Conservation (phyloP, 2,329 filamentous ascomycete species). For the Talaromyces piceae region DNA sequence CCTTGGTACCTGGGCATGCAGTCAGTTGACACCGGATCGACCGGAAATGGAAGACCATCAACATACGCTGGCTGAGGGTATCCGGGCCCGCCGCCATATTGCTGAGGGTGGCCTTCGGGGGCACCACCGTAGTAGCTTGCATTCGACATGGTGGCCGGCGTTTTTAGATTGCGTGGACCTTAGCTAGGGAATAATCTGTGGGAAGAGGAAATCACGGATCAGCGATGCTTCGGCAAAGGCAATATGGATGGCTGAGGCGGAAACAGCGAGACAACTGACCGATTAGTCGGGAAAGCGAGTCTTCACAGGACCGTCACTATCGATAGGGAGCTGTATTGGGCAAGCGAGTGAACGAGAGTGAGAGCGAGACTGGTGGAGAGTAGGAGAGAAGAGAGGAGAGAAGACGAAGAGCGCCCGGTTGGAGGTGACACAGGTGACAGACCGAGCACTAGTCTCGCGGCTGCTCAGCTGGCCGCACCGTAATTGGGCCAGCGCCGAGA, state of each 20-base stretch:
- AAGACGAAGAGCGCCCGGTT: neutral
- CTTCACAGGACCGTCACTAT: too few species aligned
- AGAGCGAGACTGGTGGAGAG: too few species aligned
- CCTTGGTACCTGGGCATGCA: too few species aligned
- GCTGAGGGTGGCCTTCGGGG: conserved; percentile 10
- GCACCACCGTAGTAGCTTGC: conserved; percentile 34
- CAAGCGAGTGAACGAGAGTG: conserved; percentile 9
- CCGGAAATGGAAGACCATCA: too few species aligned
- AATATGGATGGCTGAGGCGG: too few species aligned
- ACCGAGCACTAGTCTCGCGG: neutral
- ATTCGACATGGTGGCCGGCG: conserved; percentile 29
- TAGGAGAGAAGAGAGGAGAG: conserved; percentile 11
- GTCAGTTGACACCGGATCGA: too few species aligned
- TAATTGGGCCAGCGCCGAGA: neutral
- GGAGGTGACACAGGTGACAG: neutral
- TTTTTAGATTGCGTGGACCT: neutral
- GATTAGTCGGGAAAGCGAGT: neutral
- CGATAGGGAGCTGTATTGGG: conserved; percentile 8
- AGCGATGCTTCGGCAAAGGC: neutral
- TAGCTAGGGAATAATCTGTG: too few species aligned
- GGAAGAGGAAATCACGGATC: too few species aligned
- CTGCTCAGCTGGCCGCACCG: neutral
- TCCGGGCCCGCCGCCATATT: conserved; percentile 6
- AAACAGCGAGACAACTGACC: too few species aligned
- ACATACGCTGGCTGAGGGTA: conserved; percentile 11